Conservation (phyloP, 106 monocot genomes). For the Dioscorea zingiberensis region DNA sequence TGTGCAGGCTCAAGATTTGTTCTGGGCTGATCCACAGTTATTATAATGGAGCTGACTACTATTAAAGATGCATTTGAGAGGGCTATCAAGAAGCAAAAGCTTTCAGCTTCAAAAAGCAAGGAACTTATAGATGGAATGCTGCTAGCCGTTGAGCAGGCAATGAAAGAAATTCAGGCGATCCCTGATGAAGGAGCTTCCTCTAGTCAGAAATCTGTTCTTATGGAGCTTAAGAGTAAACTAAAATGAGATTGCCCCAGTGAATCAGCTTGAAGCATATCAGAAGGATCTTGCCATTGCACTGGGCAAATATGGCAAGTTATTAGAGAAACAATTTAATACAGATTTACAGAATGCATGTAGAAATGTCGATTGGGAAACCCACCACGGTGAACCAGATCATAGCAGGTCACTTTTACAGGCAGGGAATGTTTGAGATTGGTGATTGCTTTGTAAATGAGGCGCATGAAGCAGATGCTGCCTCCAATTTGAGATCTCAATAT, state of each 20-base stretch:
- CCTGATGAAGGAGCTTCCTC: slow-evolving; percentile 2
- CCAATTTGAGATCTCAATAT: slow-evolving; percentile 49
- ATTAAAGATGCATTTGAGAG: slow-evolving; percentile 84
- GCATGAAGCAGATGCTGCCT: slow-evolving; percentile 25
- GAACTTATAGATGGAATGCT: slow-evolving; percentile 54
- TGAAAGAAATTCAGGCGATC: slow-evolving; percentile 40
- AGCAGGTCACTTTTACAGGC: slow-evolving; percentile 73
- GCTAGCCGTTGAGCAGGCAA: slow-evolving; percentile 44
- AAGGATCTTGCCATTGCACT: slow-evolving; percentile 62
- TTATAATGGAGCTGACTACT: slow-evolving; percentile 60
- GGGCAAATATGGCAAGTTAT: slow-evolving; percentile 47
- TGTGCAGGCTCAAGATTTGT: background rate
- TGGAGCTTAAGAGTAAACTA: slow-evolving; percentile 44
- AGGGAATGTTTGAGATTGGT: slow-evolving; percentile 85
- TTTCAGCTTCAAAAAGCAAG: slow-evolving; percentile 53
- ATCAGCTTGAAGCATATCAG: slow-evolving; percentile 57
- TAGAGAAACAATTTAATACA: slow-evolving; percentile 70
- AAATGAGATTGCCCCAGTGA: slow-evolving; percentile 46
- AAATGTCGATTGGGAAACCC: slow-evolving; percentile 50
- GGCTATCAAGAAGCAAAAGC: slow-evolving; percentile 74
- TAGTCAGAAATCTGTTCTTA: slow-evolving; percentile 33
- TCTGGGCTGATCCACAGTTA: background rate
- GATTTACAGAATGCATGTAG: slow-evolving; percentile 80
- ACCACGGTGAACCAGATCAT: slow-evolving; percentile 72
- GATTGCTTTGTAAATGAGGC: slow-evolving; percentile 64